Conservation (phyloP, 176 grass and related monocot genomes). For the Coix lacrymajobi region DNA sequence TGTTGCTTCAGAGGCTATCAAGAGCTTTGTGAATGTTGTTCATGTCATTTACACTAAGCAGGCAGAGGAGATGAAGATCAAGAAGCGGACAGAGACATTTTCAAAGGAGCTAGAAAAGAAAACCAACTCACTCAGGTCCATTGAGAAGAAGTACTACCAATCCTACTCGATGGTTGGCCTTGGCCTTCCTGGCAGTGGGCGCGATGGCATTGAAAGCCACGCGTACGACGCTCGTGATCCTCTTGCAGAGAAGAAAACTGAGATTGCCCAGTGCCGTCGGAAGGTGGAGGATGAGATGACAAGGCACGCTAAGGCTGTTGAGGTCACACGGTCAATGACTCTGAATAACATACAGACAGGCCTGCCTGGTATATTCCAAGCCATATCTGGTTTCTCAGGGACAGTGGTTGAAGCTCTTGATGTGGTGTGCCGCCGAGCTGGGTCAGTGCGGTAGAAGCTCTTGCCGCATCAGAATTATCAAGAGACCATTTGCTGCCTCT, state of each 20-base stretch:
- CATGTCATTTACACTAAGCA: conserved; percentile 96
- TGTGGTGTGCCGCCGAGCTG: conserved; percentile 64
- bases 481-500: not conserved
- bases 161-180: conserved; percentile 92
- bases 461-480: not conserved
- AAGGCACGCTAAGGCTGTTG: conserved; percentile 71
- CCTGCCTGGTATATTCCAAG: conserved; percentile 92
- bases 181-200: conserved; percentile 62
- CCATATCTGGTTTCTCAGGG: conserved; percentile 79
- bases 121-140: conserved; percentile 62
- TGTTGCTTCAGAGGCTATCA: conserved; percentile 93
- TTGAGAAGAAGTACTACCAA: conserved; percentile 96
- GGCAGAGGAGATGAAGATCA: conserved; percentile 88
- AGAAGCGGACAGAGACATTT: conserved; percentile 62
- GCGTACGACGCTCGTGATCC: conserved; percentile 82
- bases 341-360: conserved; percentile 98
- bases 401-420: conserved; percentile 72
- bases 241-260: conserved; percentile 83
- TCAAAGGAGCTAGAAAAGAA: conserved; percentile 97
- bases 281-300: conserved; percentile 96
- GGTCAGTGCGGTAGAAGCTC: conserved; percentile 51
- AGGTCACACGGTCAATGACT: conserved; percentile 88
- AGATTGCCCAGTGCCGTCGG: conserved; percentile 57
- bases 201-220: conserved; percentile 48
- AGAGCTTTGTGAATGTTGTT: conserved; percentile 86